Percentiles rank a stretch among this genome's conserved stretches.
phyloP scores from a whole-genome alignment of 805 yeast genomes.

The Yarrowia sp. region DNA sequence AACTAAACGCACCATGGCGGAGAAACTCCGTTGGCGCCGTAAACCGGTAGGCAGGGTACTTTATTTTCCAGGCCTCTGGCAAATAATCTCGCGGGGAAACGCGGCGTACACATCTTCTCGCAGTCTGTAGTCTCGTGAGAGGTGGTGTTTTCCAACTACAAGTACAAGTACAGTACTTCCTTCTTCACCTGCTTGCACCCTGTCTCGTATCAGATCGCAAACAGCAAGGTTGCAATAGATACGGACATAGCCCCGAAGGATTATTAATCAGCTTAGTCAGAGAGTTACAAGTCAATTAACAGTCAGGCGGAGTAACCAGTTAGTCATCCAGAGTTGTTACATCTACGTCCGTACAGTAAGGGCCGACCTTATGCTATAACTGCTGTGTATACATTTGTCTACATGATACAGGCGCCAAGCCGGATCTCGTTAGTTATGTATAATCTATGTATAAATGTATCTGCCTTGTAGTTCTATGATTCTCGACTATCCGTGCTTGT shows the following conservation, averaged over 20 bases:
- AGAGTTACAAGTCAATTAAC: not conserved
- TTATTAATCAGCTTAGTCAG: not conserved
- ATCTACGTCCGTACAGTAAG: too few species aligned
- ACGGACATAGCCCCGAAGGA: not conserved
- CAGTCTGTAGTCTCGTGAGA: too few species aligned
- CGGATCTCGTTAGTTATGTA: too few species aligned
- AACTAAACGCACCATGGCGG: not conserved
- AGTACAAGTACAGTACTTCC: too few species aligned
- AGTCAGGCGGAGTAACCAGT: too few species aligned
- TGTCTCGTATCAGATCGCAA: not conserved
- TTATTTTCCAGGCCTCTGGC: not conserved
- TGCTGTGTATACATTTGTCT: not conserved
- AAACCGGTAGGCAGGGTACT: not conserved
- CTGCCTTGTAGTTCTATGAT: not conserved
- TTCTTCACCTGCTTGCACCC: not conserved
- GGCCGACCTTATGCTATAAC: too few species aligned
- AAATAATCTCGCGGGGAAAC: not conserved
- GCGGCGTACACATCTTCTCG: too few species aligned
- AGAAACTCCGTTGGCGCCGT: not conserved
- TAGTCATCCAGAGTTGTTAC: too few species aligned
- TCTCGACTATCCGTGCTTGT: too few species aligned
- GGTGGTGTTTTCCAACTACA: too few species aligned
- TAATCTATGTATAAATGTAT: not conserved
- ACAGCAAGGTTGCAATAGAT: not conserved
- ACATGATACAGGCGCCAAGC: constrained; percentile 20